Percentiles rank a stretch among this genome's conserved stretches.
phyloP scores from a whole-genome alignment of 306 rosid species.

The Clitoria ternatea region DNA sequence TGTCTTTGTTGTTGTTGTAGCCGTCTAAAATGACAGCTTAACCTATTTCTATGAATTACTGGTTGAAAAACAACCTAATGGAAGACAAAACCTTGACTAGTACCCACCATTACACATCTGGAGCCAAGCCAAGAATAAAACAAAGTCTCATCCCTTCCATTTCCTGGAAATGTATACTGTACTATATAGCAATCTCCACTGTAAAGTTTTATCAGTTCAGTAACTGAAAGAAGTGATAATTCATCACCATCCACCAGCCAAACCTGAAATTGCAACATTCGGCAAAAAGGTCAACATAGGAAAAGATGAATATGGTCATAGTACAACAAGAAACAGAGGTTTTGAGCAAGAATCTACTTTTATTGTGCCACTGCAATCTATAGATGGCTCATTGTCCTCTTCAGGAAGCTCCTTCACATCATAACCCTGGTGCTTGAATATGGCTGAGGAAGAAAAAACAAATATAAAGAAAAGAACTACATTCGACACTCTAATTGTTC shows the following conservation, averaged over 20 bases:
- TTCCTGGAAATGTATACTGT: conserved; percentile 67
- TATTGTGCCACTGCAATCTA: conserved; percentile 63
- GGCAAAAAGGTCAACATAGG: conserved; percentile 26
- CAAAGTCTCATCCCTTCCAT: conserved; percentile 69
- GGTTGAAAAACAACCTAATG: neutral
- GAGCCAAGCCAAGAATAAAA: conserved; percentile 83
- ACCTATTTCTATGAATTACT: neutral
- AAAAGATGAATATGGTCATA: neutral
- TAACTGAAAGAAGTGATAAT: conserved; percentile 45
- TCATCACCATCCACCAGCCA: conserved; percentile 84
- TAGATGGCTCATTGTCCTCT: conserved; percentile 56
- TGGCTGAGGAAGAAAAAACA: conserved; percentile 53
- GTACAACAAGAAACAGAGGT: neutral
- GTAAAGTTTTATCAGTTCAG: conserved; percentile 61
- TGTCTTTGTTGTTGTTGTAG: neutral
- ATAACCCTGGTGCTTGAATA: conserved; percentile 96
- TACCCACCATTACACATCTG: conserved; percentile 53
- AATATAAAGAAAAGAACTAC: conserved; percentile 19
- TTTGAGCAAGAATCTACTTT: conserved; percentile 52
- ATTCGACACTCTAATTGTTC: neutral
- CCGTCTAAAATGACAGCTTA: neutral
- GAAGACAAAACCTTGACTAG: conserved; percentile 27
- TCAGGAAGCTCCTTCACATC: conserved; percentile 92
- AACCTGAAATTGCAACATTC: conserved; percentile 48
- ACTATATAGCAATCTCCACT: conserved; percentile 86